Base-by-base conservation (phyloP, 1,139 yeast genomes). In the Protomyces gravidus region DNA sequence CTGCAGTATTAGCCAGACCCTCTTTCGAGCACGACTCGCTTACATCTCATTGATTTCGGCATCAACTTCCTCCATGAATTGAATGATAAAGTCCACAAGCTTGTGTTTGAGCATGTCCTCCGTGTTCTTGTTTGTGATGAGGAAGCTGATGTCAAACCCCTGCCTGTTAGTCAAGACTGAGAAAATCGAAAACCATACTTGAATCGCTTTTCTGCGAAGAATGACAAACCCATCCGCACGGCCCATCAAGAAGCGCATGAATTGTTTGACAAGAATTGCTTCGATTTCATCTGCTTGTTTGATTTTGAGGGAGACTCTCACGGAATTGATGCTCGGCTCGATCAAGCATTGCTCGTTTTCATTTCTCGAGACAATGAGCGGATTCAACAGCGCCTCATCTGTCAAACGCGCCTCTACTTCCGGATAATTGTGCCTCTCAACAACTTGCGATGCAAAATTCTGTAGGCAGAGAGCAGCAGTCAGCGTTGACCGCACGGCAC, bases 201-300 rank as follows among this genome's bases (percentile, higher is more conserved):
- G 79, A 61, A 92, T 84, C 19, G 99, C 97, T 47, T 82, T 85
- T 71, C 99, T 80, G 78, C 99, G 85, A 67, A 92, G 78, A 64
- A 92, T 89, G 69, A 87, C 84, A 75, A 92, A 92, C 67, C 87
- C 84, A 71, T 92, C 98, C 1, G 99, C 98, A 73, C 98, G 84
- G 55, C 92, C 89, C 32, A 96, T 90, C 71, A 92, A 80, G 72
- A 92, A 92, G 65, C 97, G 78, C 11, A 97, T 86, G 73, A 92
- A 92, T 72, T 90, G 89, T 72, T 89, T 96, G 49, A 92, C 98
- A 67, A 92, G 78, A 63, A 92, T 89, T 68, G 83, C 86, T 74
- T 92, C 99, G 70, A 94, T 92, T 72, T 92, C 98, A 72, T 92
- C 99, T 6, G 96, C 95, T 73, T 92, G 98, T 72, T 92, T 92